Base-by-base conservation (phyloP, 495 filamentous ascomycete genomes). In the Aspergillus avenaceus region DNA sequence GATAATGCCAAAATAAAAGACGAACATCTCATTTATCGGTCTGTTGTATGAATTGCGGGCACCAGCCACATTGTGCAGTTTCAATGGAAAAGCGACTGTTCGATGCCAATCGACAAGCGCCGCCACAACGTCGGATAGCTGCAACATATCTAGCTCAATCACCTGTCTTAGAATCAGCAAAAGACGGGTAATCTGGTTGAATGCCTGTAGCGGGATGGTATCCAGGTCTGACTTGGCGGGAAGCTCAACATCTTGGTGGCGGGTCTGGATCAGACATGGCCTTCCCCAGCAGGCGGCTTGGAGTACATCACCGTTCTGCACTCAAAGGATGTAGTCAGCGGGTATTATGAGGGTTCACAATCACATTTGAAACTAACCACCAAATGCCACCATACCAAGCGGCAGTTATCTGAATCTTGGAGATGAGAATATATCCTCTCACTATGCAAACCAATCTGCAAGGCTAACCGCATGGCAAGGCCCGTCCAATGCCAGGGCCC, bases 401-500 rank as follows among this genome's bases (percentile, higher is more conserved):
- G 45, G 1, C 41, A 14, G 29, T 28, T 36, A 8, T 45, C 45
- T 13, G 58, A 31, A 24, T 47, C 2, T 5, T 23, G 11, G 0
- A 46, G 24, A 8, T 16, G 27, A 9, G n/a, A 12, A 24, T 61
- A 58, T 19, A 54, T 42, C 21, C 47, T 49, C 11, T 50, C 41
- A 3, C 51, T 13, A 21, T 61, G 58, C n/a, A 58, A 19, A 4
- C 54, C 54, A 25, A 61, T 32, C 23, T 61, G 54, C 0, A 61
- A 27, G 1, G 37, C 55, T 0, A 58, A 45, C 19, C 58, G 47
- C 5, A 51, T 52, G 22, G 48, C 51, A 47, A 58, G 48, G 3
- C 58, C 54, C 12, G 40, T 14, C 58, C 58, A 61, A 34, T 61
- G 45, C 54, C 55, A 61, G 5, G 58, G 58, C 5, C 49, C 52